These are phyloP conservation scores for Blastocladiella britannica DNA, from an alignment of 192 early-diverging fungal genomes.

Conservation along the genomic window DNA sequence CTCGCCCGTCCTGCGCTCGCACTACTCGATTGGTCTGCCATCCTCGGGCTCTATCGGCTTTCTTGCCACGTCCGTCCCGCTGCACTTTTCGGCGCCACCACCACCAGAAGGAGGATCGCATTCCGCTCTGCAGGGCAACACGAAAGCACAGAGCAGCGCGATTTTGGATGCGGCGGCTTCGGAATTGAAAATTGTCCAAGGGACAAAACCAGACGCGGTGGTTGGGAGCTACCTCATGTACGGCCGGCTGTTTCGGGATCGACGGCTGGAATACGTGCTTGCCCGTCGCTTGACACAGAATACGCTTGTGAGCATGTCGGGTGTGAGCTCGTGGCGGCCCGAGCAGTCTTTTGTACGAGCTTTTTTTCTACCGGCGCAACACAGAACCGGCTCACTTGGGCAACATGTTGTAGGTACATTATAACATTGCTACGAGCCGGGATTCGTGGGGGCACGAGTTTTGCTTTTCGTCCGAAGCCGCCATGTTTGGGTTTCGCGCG, in stretches of 20 bases:
- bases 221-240: background rate
- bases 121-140: too few species aligned
- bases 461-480: conserved; percentile 53
- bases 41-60: background rate
- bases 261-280: background rate
- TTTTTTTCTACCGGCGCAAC: too few species aligned
- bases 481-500: conserved; percentile 58
- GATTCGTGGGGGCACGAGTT: conserved; percentile 18
- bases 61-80: background rate
- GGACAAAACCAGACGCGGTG: too few species aligned
- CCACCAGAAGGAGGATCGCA: background rate
- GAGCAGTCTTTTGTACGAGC: background rate
- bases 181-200: too few species aligned
- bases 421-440: background rate
- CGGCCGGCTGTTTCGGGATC: background rate
- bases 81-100: background rate
- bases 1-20: background rate
- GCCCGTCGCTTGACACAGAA: background rate
- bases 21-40: background rate
- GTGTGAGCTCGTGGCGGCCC: background rate
- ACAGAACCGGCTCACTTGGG: too few species aligned
- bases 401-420: background rate
- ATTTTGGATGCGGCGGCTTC: too few species aligned
- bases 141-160: too few species aligned
- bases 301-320: background rate